A percentile compares a stretch with the other conserved stretches of the same genome.
These are phyloP conservation scores for Ochetophila trinervis DNA, from an alignment of 306 rosid genomes.

Conservation along the genomic window DNA sequence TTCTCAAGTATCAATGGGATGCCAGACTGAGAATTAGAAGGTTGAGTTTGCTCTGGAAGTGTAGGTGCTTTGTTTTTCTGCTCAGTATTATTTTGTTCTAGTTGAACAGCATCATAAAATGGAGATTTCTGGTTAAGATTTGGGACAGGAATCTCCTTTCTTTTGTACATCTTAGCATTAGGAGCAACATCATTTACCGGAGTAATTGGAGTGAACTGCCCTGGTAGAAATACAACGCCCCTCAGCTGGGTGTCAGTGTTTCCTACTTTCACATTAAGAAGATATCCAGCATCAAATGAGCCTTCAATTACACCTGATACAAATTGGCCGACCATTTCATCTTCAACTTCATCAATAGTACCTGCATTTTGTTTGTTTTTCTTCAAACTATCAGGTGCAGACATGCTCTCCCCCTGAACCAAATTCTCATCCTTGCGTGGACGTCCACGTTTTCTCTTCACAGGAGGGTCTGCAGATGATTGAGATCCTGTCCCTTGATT, in stretches of 20 bases:
- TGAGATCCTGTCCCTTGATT: conserved; percentile 31
- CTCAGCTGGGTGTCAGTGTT: conserved; percentile 40
- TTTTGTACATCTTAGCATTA: conserved; percentile 36
- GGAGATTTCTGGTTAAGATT: conserved; percentile 27
- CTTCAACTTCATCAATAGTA: conserved; percentile 20
- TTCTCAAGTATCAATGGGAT: not conserved
- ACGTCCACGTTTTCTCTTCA: conserved; percentile 68
- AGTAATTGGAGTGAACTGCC: conserved; percentile 41
- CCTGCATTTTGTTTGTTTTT: conserved; percentile 22
- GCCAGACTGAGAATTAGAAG: conserved; percentile 3
- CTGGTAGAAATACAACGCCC: conserved; percentile 54
- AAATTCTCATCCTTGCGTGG: conserved; percentile 52
- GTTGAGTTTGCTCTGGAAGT: conserved; percentile 13
- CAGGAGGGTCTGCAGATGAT: conserved; percentile 30
- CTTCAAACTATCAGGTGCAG: conserved; percentile 27
- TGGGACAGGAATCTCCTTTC: conserved; percentile 46
- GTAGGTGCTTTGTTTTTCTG: conserved; percentile 22
- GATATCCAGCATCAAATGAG: conserved; percentile 53
- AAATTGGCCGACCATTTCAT: conserved; percentile 49
- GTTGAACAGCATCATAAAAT: conserved; percentile 19
- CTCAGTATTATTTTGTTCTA: conserved; percentile 31
- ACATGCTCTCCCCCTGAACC: conserved; percentile 18
- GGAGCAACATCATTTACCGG: conserved; percentile 60
- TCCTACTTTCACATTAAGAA: conserved; percentile 46
- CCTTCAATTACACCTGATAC: conserved; percentile 64